These are phyloP conservation scores for Endoconidiophora polonica DNA, from an alignment of 2,329 filamentous ascomycete genomes.

Conservation along the genomic window DNA sequence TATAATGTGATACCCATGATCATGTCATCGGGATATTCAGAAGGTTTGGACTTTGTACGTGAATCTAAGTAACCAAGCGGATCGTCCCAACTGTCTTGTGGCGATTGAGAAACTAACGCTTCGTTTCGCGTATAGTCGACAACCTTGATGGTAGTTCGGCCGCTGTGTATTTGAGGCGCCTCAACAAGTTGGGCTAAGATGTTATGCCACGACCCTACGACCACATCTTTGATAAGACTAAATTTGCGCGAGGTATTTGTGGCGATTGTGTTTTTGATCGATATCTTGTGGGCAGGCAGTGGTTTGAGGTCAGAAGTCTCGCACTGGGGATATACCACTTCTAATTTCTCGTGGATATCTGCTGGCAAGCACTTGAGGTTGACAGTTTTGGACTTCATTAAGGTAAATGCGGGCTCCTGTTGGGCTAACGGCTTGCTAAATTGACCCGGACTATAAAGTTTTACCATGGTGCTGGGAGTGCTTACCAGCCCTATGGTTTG, in stretches of 20 bases:
- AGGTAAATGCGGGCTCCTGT: no score
- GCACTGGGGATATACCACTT: no score
- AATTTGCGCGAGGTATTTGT: constrained; percentile 32
- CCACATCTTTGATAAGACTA: constrained; percentile 41
- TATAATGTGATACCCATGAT: constrained; percentile 17
- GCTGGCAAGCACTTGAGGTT: no score
- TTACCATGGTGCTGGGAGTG: not conserved
- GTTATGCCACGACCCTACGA: constrained; percentile 42
- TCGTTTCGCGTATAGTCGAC: constrained; percentile 69
- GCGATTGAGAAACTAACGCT: not conserved
- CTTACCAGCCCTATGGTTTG: no score
- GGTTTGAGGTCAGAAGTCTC: no score
- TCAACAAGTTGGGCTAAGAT: constrained; percentile 54
- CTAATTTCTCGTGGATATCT: no score
- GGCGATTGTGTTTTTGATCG: constrained; percentile 25
- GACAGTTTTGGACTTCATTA: constrained; percentile 15
- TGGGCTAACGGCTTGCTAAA: not conserved
- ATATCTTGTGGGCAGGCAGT: constrained; percentile 20
- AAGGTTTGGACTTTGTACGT: no score
- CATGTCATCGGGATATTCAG: constrained; percentile 16
- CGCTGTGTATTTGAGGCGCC: constrained; percentile 26
- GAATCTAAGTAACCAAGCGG: no score
- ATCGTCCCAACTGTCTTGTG: constrained; percentile 1
- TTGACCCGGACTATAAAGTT: not conserved
- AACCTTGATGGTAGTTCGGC: constrained; percentile 49